Base-by-base conservation (phyloP, 495 filamentous ascomycete species). In the Astrocystis sublimbata region DNA sequence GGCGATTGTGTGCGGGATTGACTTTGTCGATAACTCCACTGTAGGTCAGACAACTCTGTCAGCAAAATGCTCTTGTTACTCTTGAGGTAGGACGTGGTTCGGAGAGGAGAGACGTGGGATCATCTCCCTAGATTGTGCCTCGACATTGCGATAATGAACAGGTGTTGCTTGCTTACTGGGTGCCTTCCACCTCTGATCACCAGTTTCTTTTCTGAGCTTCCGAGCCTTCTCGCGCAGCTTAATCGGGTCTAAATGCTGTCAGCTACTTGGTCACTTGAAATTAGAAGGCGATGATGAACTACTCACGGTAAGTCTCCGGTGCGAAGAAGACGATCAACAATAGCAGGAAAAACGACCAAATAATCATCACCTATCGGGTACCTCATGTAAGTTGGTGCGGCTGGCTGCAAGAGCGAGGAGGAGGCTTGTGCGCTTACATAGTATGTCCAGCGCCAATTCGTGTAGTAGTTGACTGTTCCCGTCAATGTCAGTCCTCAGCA, bases 361-460 rank as follows among this genome's bases (percentile, higher is more conserved):
- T 96, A 6, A 96, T 69, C 41, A 96, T 79, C 3, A 78, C 65
- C 69, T 72, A 59, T 38, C 19, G 23, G 45, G 8, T 21, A 54
- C 26, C 47, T 2, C 30, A 7, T 4, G 55, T 19, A 62, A 51
- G 23, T 6, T 36, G 4, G 24, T 2, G 24, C 10, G 8, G 7
- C n/a, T n/a, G n/a, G n/a, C n/a, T n/a, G 6, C 3, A 28, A 10
- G 42, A 6, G 3, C 10, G 7, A 6, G 46, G 17, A 42, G 0
- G 45, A 23, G 19, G 28, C 15, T 8, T 3, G 17, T 41, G 12
- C 42, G 66, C 67, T 6, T 60, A 89, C 83, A 72, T 93, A 97
- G 70, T 96, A 96, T 4, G 89, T 90, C 93, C 93, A 98, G 38
- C 93, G 81, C 92, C 93, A 97, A 43, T 68, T 80, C 6, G 85